A percentile compares a stretch with the other conserved stretches of the same genome.
phyloP scores from a whole-genome alignment of 2,329 filamentous ascomycete genomes.

The Cordyceps javanica region DNA sequence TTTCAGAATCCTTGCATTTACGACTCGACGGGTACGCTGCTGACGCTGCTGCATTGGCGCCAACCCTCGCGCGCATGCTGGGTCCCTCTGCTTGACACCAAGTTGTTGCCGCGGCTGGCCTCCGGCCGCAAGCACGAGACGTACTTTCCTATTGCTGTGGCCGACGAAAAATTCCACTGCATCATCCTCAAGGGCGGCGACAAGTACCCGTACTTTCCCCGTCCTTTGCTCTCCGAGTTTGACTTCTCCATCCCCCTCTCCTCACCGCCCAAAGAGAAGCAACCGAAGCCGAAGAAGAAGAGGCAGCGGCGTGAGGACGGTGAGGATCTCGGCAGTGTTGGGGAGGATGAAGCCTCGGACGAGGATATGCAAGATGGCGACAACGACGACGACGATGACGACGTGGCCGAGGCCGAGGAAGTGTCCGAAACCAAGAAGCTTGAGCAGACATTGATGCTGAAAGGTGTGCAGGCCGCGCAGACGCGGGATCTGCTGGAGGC shows the following conservation, averaged over 20 bases:
- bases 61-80: constrained; percentile 77
- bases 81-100: constrained; percentile 90
- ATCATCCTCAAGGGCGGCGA: constrained; percentile 98
- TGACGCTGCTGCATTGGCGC: constrained; percentile 88
- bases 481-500: constrained; percentile 67
- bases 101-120: constrained; percentile 71
- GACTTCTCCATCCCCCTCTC: constrained; percentile 80
- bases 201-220: constrained; percentile 86
- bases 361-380: constrained; percentile 29
- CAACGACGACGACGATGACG: constrained; percentile 28
- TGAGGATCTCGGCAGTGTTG: constrained; percentile 19
- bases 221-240: constrained; percentile 86
- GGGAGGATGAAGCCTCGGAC: constrained; percentile 25
- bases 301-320: constrained; percentile 25
- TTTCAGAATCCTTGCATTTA: constrained; percentile 87
- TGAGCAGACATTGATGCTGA: constrained; percentile 76
- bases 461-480: constrained; percentile 65
- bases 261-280: constrained; percentile 36
- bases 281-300: constrained; percentile 26
- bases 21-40: constrained; percentile 81
- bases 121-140: constrained; percentile 79
- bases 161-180: constrained; percentile 89
- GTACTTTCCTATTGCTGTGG: constrained; percentile 94
- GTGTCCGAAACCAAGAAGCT: constrained; percentile 53
- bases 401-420: constrained; percentile 25